Evolutionary conservation across 2,329 filamentous ascomycete species (phyloP).

Genomic region (Fusarium sp.): DNA sequence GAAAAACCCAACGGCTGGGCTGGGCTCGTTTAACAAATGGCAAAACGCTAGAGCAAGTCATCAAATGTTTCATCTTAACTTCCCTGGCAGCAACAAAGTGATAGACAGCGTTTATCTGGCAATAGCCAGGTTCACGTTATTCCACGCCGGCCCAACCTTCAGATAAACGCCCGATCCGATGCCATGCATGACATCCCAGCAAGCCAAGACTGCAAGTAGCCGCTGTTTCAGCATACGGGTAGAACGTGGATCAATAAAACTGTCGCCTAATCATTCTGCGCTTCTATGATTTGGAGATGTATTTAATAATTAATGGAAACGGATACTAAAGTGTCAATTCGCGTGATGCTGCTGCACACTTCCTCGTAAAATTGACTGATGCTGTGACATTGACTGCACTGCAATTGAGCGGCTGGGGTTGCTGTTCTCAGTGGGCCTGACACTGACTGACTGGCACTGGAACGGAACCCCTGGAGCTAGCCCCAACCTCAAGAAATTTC

Average conservation of each 20-base stretch:
- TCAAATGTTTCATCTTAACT: conserved; percentile 16
- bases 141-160: conserved; percentile 15
- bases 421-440: conserved; percentile 7
- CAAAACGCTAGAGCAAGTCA: conserved; percentile 16
- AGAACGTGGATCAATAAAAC: conserved; percentile 14
- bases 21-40: conserved; percentile 4
- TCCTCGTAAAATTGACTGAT: background rate
- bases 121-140: conserved; percentile 3
- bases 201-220: conserved; percentile 9
- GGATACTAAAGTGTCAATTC: background rate
- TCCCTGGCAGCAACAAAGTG: conserved; percentile 1
- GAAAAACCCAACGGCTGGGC: conserved; percentile 8
- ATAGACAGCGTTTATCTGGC: background rate
- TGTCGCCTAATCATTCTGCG: background rate
- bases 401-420: conserved; percentile 21
- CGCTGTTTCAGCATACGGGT: conserved; percentile 2
- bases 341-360: conserved; percentile 7
- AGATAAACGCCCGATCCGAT: background rate
- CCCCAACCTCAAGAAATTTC: conserved; percentile 1
- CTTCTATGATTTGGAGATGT: background rate
- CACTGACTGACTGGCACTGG: no score
- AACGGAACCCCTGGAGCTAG: background rate
- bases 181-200: conserved; percentile 6
- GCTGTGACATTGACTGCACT: conserved; percentile 8
- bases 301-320: background rate